phyloP scores from a whole-genome alignment of 345 rosid genomes.

The Anastatica hierochuntica region DNA sequence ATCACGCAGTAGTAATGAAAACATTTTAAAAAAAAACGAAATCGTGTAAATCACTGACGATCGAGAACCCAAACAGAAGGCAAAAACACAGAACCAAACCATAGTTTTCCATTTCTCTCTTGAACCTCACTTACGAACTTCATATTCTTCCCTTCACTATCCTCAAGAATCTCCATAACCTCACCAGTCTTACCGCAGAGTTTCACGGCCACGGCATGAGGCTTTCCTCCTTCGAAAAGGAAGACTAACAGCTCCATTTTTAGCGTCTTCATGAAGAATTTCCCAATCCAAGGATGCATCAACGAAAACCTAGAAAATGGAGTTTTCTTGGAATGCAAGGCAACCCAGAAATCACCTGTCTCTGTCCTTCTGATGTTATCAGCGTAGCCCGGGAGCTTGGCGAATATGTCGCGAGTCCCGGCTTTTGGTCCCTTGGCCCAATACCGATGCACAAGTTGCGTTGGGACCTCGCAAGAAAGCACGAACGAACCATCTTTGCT shows the following conservation, averaged over 20 bases:
- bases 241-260: neutral
- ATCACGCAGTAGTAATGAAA: no score
- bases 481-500: constrained; percentile 51
- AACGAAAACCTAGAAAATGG: no score
- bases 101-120: constrained; percentile 41
- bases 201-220: constrained; percentile 44
- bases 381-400: constrained; percentile 1
- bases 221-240: constrained; percentile 34
- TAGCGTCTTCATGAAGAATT: constrained; percentile 14
- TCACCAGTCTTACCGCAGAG: constrained; percentile 40
- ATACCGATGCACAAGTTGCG: constrained; percentile 24
- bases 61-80: constrained; percentile 41
- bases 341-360: constrained; percentile 13
- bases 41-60: neutral
- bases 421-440: constrained; percentile 38
- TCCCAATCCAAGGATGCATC: constrained; percentile 26
- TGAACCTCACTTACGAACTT: constrained; percentile 52
- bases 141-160: constrained; percentile 38
- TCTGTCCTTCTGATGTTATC: constrained; percentile 17
- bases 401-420: constrained; percentile 17
- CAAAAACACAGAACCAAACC: constrained; percentile 53
- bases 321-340: neutral
- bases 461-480: constrained; percentile 23
- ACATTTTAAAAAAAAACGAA: no score
- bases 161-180: constrained; percentile 38